Conservation (phyloP, 352 stramenopile genomes). For the Phytophthora europaea region DNA sequence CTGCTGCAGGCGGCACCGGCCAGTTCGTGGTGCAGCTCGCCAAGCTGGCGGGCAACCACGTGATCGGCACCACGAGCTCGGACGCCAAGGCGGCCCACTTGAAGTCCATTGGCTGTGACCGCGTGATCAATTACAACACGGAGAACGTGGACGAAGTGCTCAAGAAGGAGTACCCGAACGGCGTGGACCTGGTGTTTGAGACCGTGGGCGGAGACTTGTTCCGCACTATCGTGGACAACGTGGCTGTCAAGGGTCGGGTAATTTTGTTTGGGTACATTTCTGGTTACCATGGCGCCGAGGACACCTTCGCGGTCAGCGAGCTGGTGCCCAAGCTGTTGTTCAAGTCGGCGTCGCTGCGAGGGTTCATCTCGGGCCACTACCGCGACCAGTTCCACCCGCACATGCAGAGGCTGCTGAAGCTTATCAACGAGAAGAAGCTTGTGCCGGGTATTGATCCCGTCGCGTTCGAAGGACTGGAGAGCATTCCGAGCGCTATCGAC, state of each 20-base stretch:
- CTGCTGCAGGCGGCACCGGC: constrained; percentile 68
- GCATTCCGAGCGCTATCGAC: background rate
- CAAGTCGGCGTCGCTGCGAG: constrained; percentile 40
- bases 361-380: constrained; percentile 48
- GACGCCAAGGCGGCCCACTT: background rate
- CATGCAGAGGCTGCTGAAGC: constrained; percentile 39
- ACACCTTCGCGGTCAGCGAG: constrained; percentile 2
- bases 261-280: constrained; percentile 1
- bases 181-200: background rate
- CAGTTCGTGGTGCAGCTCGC: constrained; percentile 82
- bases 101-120: constrained; percentile 6
- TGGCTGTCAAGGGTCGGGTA: background rate
- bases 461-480: constrained; percentile 1
- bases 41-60: constrained; percentile 72
- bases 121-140: constrained; percentile 10
- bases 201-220: background rate
- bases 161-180: constrained; percentile 7
- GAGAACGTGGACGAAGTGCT: constrained; percentile 10
- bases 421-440: constrained; percentile 19
- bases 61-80: constrained; percentile 53
- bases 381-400: constrained; percentile 43
- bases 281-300: constrained; percentile 1
- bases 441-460: background rate
- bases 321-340: constrained; percentile 4
- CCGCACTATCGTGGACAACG: constrained; percentile 5